Conservation (phyloP, 108 stramenopile species). For the Cyclotella sp. region DNA sequence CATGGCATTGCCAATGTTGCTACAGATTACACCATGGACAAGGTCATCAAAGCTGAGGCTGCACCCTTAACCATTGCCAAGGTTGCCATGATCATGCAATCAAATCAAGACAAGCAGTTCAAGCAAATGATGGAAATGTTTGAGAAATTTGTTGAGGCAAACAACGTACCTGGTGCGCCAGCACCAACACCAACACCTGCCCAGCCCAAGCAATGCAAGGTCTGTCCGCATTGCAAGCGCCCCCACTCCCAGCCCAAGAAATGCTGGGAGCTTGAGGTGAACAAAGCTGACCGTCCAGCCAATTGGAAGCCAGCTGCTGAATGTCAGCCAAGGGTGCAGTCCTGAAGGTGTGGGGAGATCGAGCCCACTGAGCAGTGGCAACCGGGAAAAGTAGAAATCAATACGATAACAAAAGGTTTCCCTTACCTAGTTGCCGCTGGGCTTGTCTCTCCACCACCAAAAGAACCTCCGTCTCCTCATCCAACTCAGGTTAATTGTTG, state of each 20-base stretch:
- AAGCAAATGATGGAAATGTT: slow-evolving; percentile 9
- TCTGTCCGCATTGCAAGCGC: slow-evolving; percentile 12
- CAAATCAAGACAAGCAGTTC: not conserved
- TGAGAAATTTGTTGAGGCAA: not conserved
- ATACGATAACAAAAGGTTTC: not conserved
- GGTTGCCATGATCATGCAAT: slow-evolving; percentile 5
- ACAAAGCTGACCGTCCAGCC: not conserved
- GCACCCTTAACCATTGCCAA: slow-evolving; percentile 3
- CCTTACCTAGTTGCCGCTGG: not conserved
- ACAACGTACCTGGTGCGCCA: not conserved
- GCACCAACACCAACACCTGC: not conserved
- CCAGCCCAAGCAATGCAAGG: not conserved
- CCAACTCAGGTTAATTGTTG: not conserved
- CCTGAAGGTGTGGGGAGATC: not conserved
- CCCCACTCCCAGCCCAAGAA: slow-evolving; percentile 8
- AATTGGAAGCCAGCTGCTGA: not conserved
- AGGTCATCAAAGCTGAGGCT: slow-evolving; percentile 2
- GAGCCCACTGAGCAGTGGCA: slow-evolving; percentile 12
- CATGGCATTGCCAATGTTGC: slow-evolving; percentile 1
- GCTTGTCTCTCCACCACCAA: slow-evolving; percentile 11
- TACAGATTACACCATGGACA: slow-evolving; percentile 1
- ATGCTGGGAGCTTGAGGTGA: slow-evolving; percentile 4
- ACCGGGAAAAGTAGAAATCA: slow-evolving; percentile 7
- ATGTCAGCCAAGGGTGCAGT: no score
- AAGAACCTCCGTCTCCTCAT: not conserved